These are phyloP conservation scores for Periconia sp. DNA, from an alignment of 2,329 filamentous ascomycete species.

Conservation along the genomic window DNA sequence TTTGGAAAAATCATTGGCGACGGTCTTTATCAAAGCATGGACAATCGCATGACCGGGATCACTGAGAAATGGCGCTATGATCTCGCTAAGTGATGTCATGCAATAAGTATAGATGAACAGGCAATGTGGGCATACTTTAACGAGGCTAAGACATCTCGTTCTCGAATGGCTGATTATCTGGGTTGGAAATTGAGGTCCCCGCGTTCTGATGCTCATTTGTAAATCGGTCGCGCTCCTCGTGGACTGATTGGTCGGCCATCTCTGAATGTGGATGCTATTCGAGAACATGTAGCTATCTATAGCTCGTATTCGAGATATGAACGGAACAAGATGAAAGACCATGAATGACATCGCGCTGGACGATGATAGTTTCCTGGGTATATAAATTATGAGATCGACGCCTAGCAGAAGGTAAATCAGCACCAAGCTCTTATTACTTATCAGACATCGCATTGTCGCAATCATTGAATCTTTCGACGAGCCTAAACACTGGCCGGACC, in stretches of 20 bases:
- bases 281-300: neutral
- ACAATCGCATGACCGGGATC: too few species aligned
- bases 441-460: neutral
- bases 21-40: too few species aligned
- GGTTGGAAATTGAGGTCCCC: neutral
- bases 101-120: slow-evolving; percentile 5
- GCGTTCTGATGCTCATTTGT: neutral
- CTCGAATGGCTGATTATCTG: neutral
- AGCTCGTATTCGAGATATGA: slow-evolving; percentile 1
- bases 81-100: slow-evolving; percentile 5
- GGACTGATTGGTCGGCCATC: neutral
- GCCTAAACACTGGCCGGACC: neutral
- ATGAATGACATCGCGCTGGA: neutral
- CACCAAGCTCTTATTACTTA: neutral
- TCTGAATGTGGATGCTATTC: neutral
- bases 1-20: neutral
- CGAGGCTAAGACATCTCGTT: neutral
- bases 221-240: too few species aligned
- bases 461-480: neutral
- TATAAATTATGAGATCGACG: slow-evolving; percentile 2
- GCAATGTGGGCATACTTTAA: neutral
- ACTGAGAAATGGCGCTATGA: neutral
- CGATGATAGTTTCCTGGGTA: neutral
- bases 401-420: neutral
- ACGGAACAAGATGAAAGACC: neutral